These are phyloP conservation scores for Ogataea populi-albae DNA, from an alignment of 805 yeast species.

Conservation along the genomic window DNA sequence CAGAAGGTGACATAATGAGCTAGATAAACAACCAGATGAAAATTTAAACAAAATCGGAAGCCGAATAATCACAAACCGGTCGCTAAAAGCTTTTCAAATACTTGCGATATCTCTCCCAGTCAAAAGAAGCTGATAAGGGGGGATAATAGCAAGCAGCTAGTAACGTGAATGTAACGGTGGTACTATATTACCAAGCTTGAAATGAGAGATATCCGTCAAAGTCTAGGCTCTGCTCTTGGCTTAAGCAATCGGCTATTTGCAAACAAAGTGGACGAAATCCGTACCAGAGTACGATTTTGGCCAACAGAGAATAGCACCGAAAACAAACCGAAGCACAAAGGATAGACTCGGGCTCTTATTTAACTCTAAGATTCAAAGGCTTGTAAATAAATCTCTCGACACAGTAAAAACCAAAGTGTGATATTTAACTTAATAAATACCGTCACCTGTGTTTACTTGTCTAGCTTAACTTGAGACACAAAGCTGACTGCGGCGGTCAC, in stretches of 20 bases:
- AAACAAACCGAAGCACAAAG: no score
- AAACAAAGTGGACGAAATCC: background rate
- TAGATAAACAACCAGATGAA: conserved; percentile 10
- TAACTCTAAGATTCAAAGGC: conserved; percentile 27
- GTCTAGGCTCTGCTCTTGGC: conserved; percentile 15
- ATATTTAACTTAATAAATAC: conserved; percentile 28
- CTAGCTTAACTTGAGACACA: conserved; percentile 9
- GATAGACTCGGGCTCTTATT: conserved; percentile 28
- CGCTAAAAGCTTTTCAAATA: conserved; percentile 19
- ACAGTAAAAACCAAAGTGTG: conserved; percentile 11
- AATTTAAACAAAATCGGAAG: conserved; percentile 9
- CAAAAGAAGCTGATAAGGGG: conserved; percentile 8
- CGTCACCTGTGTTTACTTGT: conserved; percentile 6
- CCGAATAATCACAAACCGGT: conserved; percentile 24
- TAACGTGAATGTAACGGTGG: conserved; percentile 21
- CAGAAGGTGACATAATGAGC: conserved; percentile 9
- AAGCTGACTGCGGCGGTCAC: conserved; percentile 11
- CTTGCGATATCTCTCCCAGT: conserved; percentile 2
- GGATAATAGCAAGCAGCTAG: conserved; percentile 16
- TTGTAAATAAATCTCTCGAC: conserved; percentile 17
- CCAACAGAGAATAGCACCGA: no score
- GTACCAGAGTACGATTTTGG: no score
- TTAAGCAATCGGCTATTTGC: conserved; percentile 1
- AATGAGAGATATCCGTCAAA: conserved; percentile 37
- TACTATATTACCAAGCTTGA: conserved; percentile 25